Conservation (phyloP, 495 filamentous ascomycete species). For the Aspergillus heteromorphus region DNA sequence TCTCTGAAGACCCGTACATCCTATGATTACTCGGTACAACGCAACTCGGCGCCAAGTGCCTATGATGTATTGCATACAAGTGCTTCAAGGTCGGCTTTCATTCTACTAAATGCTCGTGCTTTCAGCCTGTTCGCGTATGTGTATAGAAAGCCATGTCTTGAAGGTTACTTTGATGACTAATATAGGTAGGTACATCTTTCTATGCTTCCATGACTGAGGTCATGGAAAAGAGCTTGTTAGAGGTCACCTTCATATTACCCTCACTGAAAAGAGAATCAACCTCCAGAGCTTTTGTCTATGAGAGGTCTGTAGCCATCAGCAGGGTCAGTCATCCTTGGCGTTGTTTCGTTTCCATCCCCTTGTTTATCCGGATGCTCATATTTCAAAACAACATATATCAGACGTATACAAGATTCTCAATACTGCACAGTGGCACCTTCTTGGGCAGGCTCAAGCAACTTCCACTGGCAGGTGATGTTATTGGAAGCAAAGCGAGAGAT, state of each 20-base stretch:
- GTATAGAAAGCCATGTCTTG: neutral
- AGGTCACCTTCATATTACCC: neutral
- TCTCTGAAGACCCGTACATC: too few species aligned
- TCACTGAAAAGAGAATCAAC: neutral
- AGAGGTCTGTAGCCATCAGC: neutral
- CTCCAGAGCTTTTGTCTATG: neutral
- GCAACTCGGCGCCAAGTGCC: neutral
- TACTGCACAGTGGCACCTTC: conserved; percentile 63
- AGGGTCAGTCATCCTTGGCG: neutral
- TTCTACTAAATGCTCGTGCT: neutral
- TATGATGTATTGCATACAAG: neutral
- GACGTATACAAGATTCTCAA: neutral
- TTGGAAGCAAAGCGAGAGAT: conserved; percentile 60
- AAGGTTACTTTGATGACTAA: neutral
- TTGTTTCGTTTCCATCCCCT: neutral
- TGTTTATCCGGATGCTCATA: neutral
- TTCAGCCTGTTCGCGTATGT: neutral
- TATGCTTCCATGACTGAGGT: too few species aligned
- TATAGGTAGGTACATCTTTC: too few species aligned
- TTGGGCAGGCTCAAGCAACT: conserved; percentile 79
- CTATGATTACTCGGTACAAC: neutral
- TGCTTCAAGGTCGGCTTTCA: neutral
- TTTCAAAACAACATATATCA: neutral
- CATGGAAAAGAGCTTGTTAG: neutral
- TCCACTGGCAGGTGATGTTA: conserved; percentile 77